Evolutionary conservation across 768 basidiomycete genomes (phyloP).

Genomic region (Lactifluus subvellereus): DNA sequence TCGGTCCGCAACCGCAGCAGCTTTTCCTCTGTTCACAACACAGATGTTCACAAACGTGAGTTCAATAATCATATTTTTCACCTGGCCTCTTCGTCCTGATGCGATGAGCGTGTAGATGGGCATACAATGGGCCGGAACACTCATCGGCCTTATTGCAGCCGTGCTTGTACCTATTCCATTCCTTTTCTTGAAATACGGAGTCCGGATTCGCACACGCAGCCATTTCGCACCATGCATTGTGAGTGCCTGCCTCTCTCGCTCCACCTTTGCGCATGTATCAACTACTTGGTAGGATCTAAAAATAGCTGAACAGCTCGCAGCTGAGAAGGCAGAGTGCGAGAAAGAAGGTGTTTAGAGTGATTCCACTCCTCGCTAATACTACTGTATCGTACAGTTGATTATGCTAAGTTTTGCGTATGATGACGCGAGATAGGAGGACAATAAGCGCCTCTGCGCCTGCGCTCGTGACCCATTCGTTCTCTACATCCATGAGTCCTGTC

Average conservation of each 20-base stretch:
- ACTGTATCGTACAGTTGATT: too few species aligned
- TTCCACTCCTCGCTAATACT: neutral
- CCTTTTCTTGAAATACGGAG: constrained; percentile 34
- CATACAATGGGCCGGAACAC: constrained; percentile 32
- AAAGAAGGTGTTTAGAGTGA: neutral
- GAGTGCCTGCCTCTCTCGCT: neutral
- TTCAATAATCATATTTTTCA: constrained; percentile 28
- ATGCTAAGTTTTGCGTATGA: too few species aligned
- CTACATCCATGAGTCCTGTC: too few species aligned
- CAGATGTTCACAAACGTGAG: constrained; percentile 49
- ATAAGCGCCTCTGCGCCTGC: too few species aligned
- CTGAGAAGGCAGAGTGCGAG: neutral
- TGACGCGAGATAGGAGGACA: too few species aligned
- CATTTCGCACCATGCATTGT: constrained; percentile 15
- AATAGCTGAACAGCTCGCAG: constrained; percentile 11
- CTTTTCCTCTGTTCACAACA: constrained; percentile 61
- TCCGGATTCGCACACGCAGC: constrained; percentile 9
- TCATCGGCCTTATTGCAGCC: constrained; percentile 34
- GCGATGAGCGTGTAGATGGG: neutral
- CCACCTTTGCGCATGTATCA: neutral
- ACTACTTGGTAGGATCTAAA: constrained; percentile 10
- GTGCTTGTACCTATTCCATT: constrained; percentile 34
- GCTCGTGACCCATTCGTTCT: too few species aligned
- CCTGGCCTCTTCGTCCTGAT: neutral
- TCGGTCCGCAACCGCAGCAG: constrained; percentile 50